phyloP scores from a whole-genome alignment of 2,329 filamentous ascomycete species.

The Pseudogymnoascus sp. region DNA sequence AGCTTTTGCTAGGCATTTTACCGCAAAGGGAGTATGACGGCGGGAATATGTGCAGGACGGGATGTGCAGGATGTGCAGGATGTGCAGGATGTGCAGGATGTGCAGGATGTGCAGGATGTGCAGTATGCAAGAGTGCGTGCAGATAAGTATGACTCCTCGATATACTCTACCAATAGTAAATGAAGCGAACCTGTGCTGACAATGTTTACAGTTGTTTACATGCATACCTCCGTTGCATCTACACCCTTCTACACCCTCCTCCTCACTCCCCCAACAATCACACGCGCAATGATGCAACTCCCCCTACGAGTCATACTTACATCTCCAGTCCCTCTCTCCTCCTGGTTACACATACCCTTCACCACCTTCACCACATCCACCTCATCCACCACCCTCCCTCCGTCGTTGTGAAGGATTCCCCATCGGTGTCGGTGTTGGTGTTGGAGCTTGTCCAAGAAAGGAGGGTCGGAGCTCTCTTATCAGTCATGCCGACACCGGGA shows the following conservation, averaged over 20 bases:
- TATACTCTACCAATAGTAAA: neutral
- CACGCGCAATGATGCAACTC: neutral
- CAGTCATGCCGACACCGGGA: conserved; percentile 2
- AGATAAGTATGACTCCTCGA: neutral
- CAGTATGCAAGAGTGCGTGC: neutral
- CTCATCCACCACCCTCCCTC: no score
- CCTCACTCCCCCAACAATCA: no score
- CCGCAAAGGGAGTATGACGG: neutral
- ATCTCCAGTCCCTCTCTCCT: no score
- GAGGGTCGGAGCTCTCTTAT: neutral
- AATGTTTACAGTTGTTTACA: neutral
- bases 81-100: no score
- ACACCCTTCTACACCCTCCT: neutral
- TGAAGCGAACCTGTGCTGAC: no score
- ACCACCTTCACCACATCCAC: no score
- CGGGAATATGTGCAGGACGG: neutral
- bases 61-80: neutral
- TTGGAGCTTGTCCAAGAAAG: conserved; percentile 7
- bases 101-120: no score
- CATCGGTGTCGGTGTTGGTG: neutral
- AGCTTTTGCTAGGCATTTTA: neutral
- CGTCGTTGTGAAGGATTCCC: neutral
- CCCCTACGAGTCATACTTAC: neutral
- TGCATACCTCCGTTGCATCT: neutral
- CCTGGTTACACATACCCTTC: no score